phyloP scores from a whole-genome alignment of 2,329 filamentous ascomycete species.

The Graphilbum fragrans region DNA sequence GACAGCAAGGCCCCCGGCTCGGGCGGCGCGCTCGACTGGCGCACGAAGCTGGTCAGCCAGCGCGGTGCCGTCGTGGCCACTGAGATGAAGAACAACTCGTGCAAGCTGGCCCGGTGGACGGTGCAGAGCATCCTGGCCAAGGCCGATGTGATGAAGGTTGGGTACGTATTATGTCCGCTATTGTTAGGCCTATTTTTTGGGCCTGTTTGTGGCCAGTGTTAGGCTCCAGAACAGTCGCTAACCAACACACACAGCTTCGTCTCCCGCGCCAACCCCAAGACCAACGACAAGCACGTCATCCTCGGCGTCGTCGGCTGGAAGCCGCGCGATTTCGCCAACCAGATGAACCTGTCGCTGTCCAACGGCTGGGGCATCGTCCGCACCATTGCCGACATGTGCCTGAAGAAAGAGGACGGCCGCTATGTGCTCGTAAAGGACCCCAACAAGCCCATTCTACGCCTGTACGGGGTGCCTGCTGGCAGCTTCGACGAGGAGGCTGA shows the following conservation, averaged over 20 bases:
- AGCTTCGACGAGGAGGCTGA: conserved; percentile 89
- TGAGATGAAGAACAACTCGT: conserved; percentile 99
- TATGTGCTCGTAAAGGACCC: conserved; percentile 81
- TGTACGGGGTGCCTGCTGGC: conserved; percentile 80
- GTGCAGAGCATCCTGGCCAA: conserved; percentile 93
- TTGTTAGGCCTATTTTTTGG: conserved; percentile 1
- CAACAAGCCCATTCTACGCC: conserved; percentile 86
- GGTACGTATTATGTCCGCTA: conserved; percentile 41
- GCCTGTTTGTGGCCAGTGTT: not conserved
- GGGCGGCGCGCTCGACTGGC: conserved; percentile 92
- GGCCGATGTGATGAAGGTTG: conserved; percentile 98
- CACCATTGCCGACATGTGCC: conserved; percentile 91
- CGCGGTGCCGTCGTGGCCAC: conserved; percentile 95
- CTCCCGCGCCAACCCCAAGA: conserved; percentile 84
- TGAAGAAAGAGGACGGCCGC: conserved; percentile 67
- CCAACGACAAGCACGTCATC: conserved; percentile 86
- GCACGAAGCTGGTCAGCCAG: conserved; percentile 85
- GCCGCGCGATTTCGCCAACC: conserved; percentile 86
- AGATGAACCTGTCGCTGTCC: conserved; percentile 95
- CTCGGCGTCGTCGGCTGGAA: conserved; percentile 96
- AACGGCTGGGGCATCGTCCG: conserved; percentile 99
- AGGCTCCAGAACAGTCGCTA: conserved; percentile 7
- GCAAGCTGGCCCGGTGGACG: conserved; percentile 97
- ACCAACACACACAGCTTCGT: conserved; percentile 57
- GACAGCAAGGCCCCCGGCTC: conserved; percentile 95